Evolutionary conservation across 139 green algal genomes (phyloP).

Genomic region (Chlamydomonas sp.): DNA sequence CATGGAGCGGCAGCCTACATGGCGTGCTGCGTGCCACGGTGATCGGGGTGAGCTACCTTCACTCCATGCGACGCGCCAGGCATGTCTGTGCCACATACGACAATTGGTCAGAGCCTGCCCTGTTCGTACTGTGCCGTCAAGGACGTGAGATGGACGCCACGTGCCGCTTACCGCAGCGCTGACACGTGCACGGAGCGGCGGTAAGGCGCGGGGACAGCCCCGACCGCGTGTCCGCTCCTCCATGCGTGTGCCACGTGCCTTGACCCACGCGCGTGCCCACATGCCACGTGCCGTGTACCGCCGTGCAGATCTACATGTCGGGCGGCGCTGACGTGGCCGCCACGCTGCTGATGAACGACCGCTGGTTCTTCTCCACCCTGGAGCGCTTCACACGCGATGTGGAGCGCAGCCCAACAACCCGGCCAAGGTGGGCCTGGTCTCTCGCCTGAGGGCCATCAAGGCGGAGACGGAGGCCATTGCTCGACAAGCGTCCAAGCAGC

Average conservation of each 20-base stretch:
- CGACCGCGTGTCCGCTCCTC: no score
- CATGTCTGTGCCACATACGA: no score
- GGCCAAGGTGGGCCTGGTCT: neutral
- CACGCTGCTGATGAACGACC: conserved; percentile 4
- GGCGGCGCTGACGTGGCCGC: neutral
- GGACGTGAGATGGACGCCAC: no score
- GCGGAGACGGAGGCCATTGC: conserved; percentile 12
- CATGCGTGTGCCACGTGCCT: neutral
- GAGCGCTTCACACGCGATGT: conserved; percentile 4
- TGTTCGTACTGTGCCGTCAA: no score
- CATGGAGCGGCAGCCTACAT: no score
- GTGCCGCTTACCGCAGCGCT: no score
- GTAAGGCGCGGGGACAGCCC: no score
- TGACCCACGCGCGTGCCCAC: neutral
- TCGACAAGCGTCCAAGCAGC: neutral
- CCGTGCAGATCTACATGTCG: conserved; percentile 9
- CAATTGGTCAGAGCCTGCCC: no score
- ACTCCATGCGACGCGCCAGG: no score
- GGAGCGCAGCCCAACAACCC: conserved; percentile 24
- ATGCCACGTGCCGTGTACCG: neutral
- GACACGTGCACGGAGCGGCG: no score
- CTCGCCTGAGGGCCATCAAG: neutral
- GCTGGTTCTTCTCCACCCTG: conserved; percentile 14
- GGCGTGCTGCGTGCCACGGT: no score
- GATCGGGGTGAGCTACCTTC: no score